A percentile compares a stretch with the other conserved stretches of the same genome.
Conservation (phyloP, 2,329 filamentous ascomycete genomes). For the Penicillium fuscoglaucum region DNA sequence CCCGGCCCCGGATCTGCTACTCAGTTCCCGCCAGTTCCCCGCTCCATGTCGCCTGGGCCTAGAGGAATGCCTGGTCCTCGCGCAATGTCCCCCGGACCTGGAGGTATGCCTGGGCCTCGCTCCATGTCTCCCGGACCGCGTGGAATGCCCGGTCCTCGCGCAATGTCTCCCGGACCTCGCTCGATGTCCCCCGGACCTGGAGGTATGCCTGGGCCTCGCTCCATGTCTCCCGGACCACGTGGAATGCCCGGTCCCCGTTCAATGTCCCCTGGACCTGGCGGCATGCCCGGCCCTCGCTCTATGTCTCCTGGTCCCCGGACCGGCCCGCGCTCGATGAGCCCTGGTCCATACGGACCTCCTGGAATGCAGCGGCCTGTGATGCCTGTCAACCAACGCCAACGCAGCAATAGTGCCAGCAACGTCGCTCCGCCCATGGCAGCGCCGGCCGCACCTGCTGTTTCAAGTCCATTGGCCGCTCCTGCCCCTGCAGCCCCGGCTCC, state of each 20-base stretch:
- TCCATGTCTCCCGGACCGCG: constrained; percentile 37
- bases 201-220: constrained; percentile 24
- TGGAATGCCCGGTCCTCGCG: constrained; percentile 32
- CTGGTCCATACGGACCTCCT: constrained; percentile 45
- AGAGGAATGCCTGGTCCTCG: constrained; percentile 31
- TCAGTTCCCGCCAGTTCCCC: constrained; percentile 40
- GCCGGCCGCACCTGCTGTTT: constrained; percentile 18
- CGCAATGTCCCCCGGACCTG: constrained; percentile 35
- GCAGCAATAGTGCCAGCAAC: constrained; percentile 48
- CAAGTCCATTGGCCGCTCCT: constrained; percentile 33
- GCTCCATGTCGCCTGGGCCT: constrained; percentile 37
- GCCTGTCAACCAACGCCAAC: constrained; percentile 38
- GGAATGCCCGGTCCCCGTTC: constrained; percentile 35
- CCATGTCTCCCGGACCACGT: constrained; percentile 36
- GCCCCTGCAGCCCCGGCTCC: constrained; percentile 26
- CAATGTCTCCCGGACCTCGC: constrained; percentile 40
- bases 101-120: constrained; percentile 26
- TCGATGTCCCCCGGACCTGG: constrained; percentile 38
- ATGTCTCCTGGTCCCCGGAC: constrained; percentile 40
- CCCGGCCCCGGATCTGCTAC: constrained; percentile 30
- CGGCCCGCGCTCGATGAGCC: constrained; percentile 40
- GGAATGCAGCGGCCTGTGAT: constrained; percentile 45
- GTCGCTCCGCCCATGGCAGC: constrained; percentile 26
- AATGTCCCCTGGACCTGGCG: constrained; percentile 38
- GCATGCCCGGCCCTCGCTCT: constrained; percentile 31